A percentile compares a stretch with the other conserved stretches of the same genome.
Conservation (phyloP, 1,284 basidiomycete genomes). For the Mycosarcoma maydis region DNA sequence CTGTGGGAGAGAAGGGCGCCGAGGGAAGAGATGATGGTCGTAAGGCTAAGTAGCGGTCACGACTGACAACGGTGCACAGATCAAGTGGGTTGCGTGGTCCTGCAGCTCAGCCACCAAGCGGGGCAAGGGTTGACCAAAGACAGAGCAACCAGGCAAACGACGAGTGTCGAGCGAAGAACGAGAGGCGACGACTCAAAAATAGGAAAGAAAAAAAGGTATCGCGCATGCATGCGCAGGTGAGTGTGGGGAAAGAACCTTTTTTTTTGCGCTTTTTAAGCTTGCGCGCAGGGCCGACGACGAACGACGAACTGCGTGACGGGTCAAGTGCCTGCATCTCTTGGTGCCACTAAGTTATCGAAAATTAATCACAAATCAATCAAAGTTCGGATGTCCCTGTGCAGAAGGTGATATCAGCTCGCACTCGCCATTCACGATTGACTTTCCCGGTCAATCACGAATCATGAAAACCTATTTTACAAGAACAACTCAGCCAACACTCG, state of each 20-base stretch:
- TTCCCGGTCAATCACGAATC: no score
- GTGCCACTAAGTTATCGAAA: no score
- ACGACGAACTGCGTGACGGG: constrained; percentile 3
- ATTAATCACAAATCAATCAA: no score
- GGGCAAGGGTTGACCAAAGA: neutral
- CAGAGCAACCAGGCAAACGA: neutral
- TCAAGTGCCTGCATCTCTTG: neutral
- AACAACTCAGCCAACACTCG: no score
- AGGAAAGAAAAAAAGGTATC: neutral
- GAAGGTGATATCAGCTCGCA: no score
- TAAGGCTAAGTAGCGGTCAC: neutral
- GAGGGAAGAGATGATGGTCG: neutral
- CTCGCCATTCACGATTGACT: no score
- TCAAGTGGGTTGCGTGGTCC: neutral
- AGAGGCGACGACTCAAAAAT: neutral
- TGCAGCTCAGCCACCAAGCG: neutral
- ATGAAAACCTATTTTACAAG: no score
- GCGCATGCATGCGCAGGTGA: constrained; percentile 7
- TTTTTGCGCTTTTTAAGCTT: no score
- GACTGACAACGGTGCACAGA: neutral
- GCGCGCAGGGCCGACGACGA: no score
- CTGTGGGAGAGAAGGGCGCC: neutral
- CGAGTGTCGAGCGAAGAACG: neutral
- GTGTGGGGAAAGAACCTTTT: constrained; percentile 12
- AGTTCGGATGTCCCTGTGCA: no score